Percentiles rank a stretch among this genome's conserved stretches.
Conservation (phyloP, 306 rosid genomes). For the Neltuma alba region DNA sequence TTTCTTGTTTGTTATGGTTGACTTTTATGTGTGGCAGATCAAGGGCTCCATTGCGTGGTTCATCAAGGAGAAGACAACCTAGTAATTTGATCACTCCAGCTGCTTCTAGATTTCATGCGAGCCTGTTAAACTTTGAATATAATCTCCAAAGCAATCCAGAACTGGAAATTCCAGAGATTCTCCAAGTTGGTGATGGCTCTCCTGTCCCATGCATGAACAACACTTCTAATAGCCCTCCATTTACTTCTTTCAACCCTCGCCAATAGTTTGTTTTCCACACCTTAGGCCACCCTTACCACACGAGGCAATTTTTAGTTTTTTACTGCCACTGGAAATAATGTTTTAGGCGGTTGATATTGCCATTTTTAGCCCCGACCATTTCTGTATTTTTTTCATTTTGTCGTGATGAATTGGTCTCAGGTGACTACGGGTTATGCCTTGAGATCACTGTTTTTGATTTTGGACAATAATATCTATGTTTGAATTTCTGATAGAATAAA, state of each 20-base stretch:
- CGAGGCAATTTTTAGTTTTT: no score
- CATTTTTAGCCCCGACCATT: no score
- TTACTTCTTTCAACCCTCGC: slow-evolving; percentile 75
- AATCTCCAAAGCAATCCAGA: slow-evolving; percentile 44
- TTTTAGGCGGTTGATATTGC: no score
- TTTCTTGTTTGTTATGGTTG: slow-evolving; percentile 8
- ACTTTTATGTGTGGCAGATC: slow-evolving; percentile 45
- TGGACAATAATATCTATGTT: neutral
- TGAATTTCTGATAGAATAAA: no score
- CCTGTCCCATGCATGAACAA: neutral
- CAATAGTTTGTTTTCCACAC: slow-evolving; percentile 27
- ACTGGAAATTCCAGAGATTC: slow-evolving; percentile 45
- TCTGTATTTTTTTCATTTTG: no score
- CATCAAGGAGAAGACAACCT: slow-evolving; percentile 76
- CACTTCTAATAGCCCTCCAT: slow-evolving; percentile 54
- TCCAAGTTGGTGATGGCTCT: neutral
- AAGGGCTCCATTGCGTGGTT: slow-evolving; percentile 57
- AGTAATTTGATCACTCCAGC: slow-evolving; percentile 64
- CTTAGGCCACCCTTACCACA: no score
- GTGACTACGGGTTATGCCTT: no score
- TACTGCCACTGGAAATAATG: no score
- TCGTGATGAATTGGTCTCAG: neutral
- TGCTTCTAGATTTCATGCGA: slow-evolving; percentile 54
- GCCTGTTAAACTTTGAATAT: slow-evolving; percentile 41
- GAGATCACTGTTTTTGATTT: neutral